Evolutionary conservation across 805 yeast species (phyloP).

Genomic region (Ogataea polymorpha): DNA sequence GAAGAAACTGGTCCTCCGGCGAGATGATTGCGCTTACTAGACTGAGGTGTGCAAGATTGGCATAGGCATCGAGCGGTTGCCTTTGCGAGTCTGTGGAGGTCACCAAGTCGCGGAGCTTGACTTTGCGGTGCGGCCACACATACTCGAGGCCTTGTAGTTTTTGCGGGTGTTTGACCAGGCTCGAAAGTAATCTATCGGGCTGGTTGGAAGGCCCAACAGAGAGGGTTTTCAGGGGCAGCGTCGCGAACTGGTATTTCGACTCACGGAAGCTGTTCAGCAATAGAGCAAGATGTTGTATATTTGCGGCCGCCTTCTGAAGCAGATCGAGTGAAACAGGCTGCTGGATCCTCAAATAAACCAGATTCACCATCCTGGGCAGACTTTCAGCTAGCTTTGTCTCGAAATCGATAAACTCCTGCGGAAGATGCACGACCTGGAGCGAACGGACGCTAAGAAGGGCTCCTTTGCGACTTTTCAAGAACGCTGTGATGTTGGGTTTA

Average conservation of each 20-base stretch:
- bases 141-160: slow-evolving; percentile 5
- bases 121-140: slow-evolving; percentile 7
- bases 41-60: slow-evolving; percentile 8
- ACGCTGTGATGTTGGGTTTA: slow-evolving; percentile 13
- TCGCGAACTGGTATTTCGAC: background rate
- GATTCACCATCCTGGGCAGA: slow-evolving; percentile 4
- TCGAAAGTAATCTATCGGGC: background rate
- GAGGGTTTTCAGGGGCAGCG: slow-evolving; percentile 5
- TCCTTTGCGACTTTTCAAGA: slow-evolving; percentile 3
- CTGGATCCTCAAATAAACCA: slow-evolving; percentile 6
- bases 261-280: slow-evolving; percentile 8
- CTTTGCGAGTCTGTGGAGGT: slow-evolving; percentile 4
- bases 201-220: slow-evolving; percentile 16
- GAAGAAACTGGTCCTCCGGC: slow-evolving; percentile 6
- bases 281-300: slow-evolving; percentile 5
- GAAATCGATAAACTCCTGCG: slow-evolving; percentile 29
- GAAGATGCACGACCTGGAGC: slow-evolving; percentile 20
- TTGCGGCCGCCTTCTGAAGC: slow-evolving; percentile 8
- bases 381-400: slow-evolving; percentile 15
- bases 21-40: slow-evolving; percentile 11
- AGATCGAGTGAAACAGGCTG: slow-evolving; percentile 15
- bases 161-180: background rate
- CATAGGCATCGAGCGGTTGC: slow-evolving; percentile 1
- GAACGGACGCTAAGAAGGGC: slow-evolving; percentile 12
- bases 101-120: slow-evolving; percentile 16